A percentile compares a stretch with the other conserved stretches of the same genome.
Conservation (phyloP, 1,139 yeast species). For the Yamadazyma diddensiae region DNA sequence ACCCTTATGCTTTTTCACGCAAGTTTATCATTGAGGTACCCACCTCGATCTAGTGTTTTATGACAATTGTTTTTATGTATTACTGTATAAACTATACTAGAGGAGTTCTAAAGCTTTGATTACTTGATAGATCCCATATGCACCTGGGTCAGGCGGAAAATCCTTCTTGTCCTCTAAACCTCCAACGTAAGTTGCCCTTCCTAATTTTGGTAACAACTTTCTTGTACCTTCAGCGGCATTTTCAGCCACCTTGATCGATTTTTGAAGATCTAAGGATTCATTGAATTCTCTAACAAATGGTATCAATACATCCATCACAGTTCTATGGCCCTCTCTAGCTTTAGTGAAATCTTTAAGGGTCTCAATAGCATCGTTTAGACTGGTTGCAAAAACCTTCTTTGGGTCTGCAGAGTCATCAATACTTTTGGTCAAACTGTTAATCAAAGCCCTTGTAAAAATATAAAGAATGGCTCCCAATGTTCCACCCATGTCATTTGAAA, state of each 20-base stretch:
- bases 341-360: slow-evolving; percentile 41
- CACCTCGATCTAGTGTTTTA: too few species aligned
- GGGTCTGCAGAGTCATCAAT: slow-evolving; percentile 13
- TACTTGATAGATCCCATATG: slow-evolving; percentile 28
- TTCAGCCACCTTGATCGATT: slow-evolving; percentile 33
- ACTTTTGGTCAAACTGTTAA: slow-evolving; percentile 26
- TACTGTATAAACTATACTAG: too few species aligned
- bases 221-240: slow-evolving; percentile 42
- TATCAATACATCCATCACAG: slow-evolving; percentile 52
- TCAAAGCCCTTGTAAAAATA: slow-evolving; percentile 43
- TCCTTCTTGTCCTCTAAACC: slow-evolving; percentile 21
- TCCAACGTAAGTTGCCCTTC: slow-evolving; percentile 48
- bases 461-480: slow-evolving; percentile 50
- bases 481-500: slow-evolving; percentile 55
- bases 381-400: slow-evolving; percentile 24
- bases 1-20: too few species aligned
- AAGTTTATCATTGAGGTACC: too few species aligned
- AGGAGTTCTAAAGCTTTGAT: too few species aligned
- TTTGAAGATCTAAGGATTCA: slow-evolving; percentile 21
- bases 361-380: slow-evolving; percentile 28
- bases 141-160: slow-evolving; percentile 48
- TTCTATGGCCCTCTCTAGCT: slow-evolving; percentile 50
- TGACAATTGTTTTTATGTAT: too few species aligned
- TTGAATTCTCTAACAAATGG: slow-evolving; percentile 39
- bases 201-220: slow-evolving; percentile 39